These are phyloP conservation scores for Sporothrix luriei DNA, from an alignment of 2,329 filamentous ascomycete genomes.

Conservation along the genomic window DNA sequence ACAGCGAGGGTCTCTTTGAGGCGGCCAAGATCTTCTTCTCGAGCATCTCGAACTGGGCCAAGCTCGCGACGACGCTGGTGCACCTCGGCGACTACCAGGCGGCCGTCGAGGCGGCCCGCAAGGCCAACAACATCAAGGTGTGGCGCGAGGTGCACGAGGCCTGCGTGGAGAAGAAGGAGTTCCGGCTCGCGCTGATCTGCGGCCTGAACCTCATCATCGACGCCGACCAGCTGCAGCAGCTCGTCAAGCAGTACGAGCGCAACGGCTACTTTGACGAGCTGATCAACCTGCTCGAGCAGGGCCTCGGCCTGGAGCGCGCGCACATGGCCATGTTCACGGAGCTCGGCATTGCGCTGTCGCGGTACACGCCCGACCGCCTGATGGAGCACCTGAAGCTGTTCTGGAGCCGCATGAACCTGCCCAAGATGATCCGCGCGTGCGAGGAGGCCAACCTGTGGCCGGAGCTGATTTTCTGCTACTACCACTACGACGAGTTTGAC, in stretches of 20 bases:
- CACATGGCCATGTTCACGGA: slow-evolving; percentile 98
- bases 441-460: slow-evolving; percentile 97
- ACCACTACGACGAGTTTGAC: slow-evolving; percentile 97
- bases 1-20: slow-evolving; percentile 89
- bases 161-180: slow-evolving; percentile 96
- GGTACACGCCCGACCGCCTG: slow-evolving; percentile 90
- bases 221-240: slow-evolving; percentile 87
- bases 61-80: slow-evolving; percentile 96
- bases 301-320: slow-evolving; percentile 84
- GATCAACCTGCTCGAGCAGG: slow-evolving; percentile 89
- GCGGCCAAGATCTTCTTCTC: slow-evolving; percentile 98
- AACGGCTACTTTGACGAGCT: slow-evolving; percentile 99
- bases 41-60: slow-evolving; percentile 99
- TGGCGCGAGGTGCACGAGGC: slow-evolving; percentile 99
- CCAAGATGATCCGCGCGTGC: slow-evolving; percentile 90
- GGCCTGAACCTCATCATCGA: slow-evolving; percentile 97
- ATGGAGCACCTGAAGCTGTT: slow-evolving; percentile 99
- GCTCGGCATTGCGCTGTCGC: slow-evolving; percentile 86
- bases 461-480: slow-evolving; percentile 96
- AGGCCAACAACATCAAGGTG: slow-evolving; percentile 98
- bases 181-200: slow-evolving; percentile 97
- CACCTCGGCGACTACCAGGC: slow-evolving; percentile 96
- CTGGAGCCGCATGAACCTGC: slow-evolving; percentile 97
- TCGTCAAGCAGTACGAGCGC: slow-evolving; percentile 94
- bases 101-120: slow-evolving; percentile 94